Evolutionary conservation across 2,329 filamentous ascomycete species (phyloP).

Genomic region (Colletotrichum plurivorum): DNA sequence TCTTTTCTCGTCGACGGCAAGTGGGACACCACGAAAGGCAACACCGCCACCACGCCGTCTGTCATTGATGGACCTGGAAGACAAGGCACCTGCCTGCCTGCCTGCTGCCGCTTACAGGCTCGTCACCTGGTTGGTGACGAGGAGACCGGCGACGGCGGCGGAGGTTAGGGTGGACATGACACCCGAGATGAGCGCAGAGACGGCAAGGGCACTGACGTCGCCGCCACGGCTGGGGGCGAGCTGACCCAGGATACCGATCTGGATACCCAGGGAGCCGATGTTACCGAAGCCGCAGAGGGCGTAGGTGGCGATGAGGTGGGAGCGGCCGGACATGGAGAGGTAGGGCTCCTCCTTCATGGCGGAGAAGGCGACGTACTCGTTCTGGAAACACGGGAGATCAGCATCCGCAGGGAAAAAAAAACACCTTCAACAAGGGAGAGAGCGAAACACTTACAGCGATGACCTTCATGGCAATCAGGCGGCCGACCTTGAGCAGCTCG

Average conservation of each 20-base stretch:
- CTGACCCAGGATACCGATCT: conserved; percentile 89
- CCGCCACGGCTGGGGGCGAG: conserved; percentile 81
- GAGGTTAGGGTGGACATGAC: conserved; percentile 84
- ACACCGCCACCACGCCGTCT: not conserved
- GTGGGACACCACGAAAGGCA: not conserved
- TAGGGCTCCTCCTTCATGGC: conserved; percentile 67
- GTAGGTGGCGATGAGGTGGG: conserved; percentile 87
- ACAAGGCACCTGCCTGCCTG: no score
- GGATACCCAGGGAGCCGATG: conserved; percentile 88
- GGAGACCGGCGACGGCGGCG: conserved; percentile 82
- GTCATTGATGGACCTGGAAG: not conserved
- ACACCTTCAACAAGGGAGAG: conserved; percentile 17
- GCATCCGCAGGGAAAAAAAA: conserved; percentile 44
- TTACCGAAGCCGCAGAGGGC: conserved; percentile 89
- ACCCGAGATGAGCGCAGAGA: conserved; percentile 84
- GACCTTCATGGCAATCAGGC: conserved; percentile 88
- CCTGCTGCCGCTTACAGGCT: not conserved
- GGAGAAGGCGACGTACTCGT: conserved; percentile 84
- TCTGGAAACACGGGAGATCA: conserved; percentile 55
- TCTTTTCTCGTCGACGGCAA: not conserved
- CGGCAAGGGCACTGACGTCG: conserved; percentile 81
- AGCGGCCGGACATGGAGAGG: conserved; percentile 74
- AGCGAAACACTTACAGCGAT: conserved; percentile 69
- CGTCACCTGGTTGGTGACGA: conserved; percentile 69
- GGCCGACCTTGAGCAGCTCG: conserved; percentile 79